phyloP scores from a whole-genome alignment of 2,329 filamentous ascomycete species.

The Fusarium albosuccineum region DNA sequence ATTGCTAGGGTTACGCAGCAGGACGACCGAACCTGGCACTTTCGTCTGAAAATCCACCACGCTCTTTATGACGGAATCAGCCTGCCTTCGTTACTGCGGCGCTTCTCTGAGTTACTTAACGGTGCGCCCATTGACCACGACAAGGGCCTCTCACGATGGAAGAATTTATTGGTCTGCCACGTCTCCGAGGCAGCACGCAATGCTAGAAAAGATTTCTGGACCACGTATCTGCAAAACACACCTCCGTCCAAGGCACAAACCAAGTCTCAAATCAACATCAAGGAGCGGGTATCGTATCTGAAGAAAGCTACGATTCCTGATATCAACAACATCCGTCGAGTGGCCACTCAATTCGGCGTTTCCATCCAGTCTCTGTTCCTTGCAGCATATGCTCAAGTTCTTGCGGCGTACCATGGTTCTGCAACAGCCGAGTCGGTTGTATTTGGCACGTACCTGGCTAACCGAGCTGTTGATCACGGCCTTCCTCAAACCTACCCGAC shows the following conservation, averaged over 20 bases:
- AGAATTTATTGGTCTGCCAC: constrained; percentile 32
- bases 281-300: constrained; percentile 53
- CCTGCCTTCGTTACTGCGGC: constrained; percentile 71
- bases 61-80: constrained; percentile 90
- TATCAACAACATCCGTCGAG: constrained; percentile 46
- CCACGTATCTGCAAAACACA: constrained; percentile 51
- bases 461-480: constrained; percentile 70
- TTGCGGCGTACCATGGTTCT: constrained; percentile 51
- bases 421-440: constrained; percentile 57
- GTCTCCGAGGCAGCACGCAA: constrained; percentile 13
- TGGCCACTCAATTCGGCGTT: constrained; percentile 66
- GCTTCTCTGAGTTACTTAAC: constrained; percentile 34
- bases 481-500: constrained; percentile 73
- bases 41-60: constrained; percentile 80
- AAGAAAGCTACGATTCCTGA: constrained; percentile 60
- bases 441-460: constrained; percentile 87
- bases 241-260: background rate
- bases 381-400: constrained; percentile 72
- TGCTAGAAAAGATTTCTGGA: constrained; percentile 57
- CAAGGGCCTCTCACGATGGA: constrained; percentile 46
- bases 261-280: constrained; percentile 6
- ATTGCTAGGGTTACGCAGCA: constrained; percentile 21
- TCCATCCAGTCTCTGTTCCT: constrained; percentile 82
- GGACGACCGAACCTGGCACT: constrained; percentile 38
- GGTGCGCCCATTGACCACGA: background rate